These are phyloP conservation scores for Tylopilus sp. DNA, from an alignment of 1,284 basidiomycete genomes.

Conservation along the genomic window DNA sequence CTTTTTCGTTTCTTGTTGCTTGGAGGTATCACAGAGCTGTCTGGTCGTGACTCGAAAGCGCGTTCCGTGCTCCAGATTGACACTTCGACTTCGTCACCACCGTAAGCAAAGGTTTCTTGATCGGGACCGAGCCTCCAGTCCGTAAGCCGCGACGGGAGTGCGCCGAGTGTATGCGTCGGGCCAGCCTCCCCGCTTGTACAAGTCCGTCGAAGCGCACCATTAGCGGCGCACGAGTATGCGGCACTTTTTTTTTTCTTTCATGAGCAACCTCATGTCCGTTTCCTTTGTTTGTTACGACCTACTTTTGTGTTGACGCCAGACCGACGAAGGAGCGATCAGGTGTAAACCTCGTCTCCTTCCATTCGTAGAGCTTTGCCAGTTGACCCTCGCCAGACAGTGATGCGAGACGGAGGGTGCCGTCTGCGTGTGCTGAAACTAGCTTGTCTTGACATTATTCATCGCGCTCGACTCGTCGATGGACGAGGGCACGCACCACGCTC, in stretches of 20 bases:
- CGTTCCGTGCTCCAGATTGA: constrained; percentile 77
- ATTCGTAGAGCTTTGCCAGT: constrained; percentile 42
- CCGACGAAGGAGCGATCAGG: constrained; percentile 57
- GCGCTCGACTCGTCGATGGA: constrained; percentile 9
- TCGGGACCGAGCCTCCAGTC: constrained; percentile 62
- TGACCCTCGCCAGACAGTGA: constrained; percentile 40
- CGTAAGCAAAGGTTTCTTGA: constrained; percentile 66
- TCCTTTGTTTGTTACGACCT: constrained; percentile 4
- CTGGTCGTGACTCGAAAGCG: constrained; percentile 47
- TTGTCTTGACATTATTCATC: constrained; percentile 41
- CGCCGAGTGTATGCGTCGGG: constrained; percentile 29
- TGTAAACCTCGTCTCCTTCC: constrained; percentile 62
- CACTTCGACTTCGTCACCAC: constrained; percentile 85
- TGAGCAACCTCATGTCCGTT: constrained; percentile 9
- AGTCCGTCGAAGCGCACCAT: constrained; percentile 60
- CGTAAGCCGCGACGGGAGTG: constrained; percentile 60
- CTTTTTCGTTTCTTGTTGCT: constrained; percentile 68
- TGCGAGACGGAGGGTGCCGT: constrained; percentile 50
- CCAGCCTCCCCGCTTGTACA: constrained; percentile 31
- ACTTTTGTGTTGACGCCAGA: constrained; percentile 42
- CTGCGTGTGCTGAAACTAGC: constrained; percentile 59
- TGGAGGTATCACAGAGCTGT: constrained; percentile 14
- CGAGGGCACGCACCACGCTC: constrained; percentile 37
- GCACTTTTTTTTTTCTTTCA: constrained; percentile 13
- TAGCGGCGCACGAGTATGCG: constrained; percentile 66